Percentiles rank a stretch among this genome's conserved stretches.
Conservation (phyloP, 345 rosid species). For the Raphanus sativus region DNA sequence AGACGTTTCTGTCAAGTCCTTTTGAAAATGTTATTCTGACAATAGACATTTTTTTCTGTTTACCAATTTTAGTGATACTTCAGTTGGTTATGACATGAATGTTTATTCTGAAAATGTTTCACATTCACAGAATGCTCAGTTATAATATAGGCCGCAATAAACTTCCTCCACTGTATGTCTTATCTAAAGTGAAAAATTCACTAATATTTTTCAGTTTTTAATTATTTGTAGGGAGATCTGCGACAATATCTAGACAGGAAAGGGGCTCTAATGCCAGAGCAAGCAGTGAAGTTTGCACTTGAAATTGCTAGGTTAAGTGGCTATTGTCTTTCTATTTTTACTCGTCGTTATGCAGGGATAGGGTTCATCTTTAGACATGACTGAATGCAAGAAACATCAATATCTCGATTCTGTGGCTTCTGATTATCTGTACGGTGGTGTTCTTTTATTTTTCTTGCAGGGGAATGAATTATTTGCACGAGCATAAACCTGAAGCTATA, state of each 20-base stretch:
- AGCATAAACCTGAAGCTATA: constrained; percentile 79
- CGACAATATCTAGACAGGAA: constrained; percentile 63
- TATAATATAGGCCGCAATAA: neutral
- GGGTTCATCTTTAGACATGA: neutral
- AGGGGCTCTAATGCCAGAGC: constrained; percentile 56
- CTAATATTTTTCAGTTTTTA: neutral
- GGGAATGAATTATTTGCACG: constrained; percentile 87
- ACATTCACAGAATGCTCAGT: constrained; percentile 15
- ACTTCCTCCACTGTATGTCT: neutral
- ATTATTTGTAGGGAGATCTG: constrained; percentile 63
- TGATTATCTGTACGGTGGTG: constrained; percentile 19
- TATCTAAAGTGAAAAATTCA: neutral
- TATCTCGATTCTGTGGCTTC: neutral
- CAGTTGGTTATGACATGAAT: constrained; percentile 9
- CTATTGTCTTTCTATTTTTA: too few relatives aligned
- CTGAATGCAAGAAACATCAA: neutral
- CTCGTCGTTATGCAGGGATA: neutral
- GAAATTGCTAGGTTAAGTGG: constrained; percentile 72
- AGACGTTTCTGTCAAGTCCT: neutral
- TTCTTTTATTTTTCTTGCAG: constrained; percentile 41
- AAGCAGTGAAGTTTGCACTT: constrained; percentile 78
- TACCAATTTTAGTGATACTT: neutral
- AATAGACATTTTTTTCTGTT: neutral
- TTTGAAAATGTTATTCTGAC: neutral
- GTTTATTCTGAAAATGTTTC: constrained; percentile 1